Conservation (phyloP, 768 basidiomycete genomes). For the Pleurotus ostreatus region DNA sequence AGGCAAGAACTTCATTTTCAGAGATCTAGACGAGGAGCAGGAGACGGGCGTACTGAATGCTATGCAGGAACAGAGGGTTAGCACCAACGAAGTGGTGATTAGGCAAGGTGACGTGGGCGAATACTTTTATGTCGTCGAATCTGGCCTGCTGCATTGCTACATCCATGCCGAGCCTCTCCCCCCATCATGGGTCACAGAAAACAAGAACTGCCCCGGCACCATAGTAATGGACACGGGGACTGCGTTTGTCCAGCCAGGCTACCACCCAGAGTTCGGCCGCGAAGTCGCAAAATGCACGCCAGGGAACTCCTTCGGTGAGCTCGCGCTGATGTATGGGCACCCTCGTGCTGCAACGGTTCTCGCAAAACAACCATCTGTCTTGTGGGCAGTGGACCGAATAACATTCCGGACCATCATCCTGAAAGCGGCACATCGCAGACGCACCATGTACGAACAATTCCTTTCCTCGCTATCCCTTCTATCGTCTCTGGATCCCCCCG, state of each 20-base stretch:
- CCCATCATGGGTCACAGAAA: constrained; percentile 49
- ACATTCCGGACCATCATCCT: constrained; percentile 98
- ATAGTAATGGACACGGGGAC: constrained; percentile 33
- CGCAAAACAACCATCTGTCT: constrained; percentile 73
- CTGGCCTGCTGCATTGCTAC: constrained; percentile 81
- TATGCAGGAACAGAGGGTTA: constrained; percentile 83
- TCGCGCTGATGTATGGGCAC: constrained; percentile 98
- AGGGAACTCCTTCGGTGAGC: constrained; percentile 89
- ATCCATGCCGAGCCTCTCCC: constrained; percentile 66
- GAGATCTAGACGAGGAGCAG: constrained; percentile 95
- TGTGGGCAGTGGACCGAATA: constrained; percentile 96
- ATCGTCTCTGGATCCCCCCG: constrained; percentile 78
- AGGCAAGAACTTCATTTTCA: constrained; percentile 87
- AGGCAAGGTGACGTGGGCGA: constrained; percentile 96
- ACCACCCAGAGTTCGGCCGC: constrained; percentile 69
- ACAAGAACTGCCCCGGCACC: constrained; percentile 29
- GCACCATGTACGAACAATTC: constrained; percentile 97
- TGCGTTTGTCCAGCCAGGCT: constrained; percentile 58
- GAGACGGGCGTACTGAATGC: constrained; percentile 89
- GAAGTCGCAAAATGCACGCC: constrained; percentile 83
- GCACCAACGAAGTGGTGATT: constrained; percentile 83
- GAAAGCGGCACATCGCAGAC: constrained; percentile 83
- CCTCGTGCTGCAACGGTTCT: constrained; percentile 93
- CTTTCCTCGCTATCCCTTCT: constrained; percentile 87
- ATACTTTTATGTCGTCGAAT: constrained; percentile 96